Conservation (phyloP, 352 stramenopile genomes). For the Pelagophyceae sp. region DNA sequence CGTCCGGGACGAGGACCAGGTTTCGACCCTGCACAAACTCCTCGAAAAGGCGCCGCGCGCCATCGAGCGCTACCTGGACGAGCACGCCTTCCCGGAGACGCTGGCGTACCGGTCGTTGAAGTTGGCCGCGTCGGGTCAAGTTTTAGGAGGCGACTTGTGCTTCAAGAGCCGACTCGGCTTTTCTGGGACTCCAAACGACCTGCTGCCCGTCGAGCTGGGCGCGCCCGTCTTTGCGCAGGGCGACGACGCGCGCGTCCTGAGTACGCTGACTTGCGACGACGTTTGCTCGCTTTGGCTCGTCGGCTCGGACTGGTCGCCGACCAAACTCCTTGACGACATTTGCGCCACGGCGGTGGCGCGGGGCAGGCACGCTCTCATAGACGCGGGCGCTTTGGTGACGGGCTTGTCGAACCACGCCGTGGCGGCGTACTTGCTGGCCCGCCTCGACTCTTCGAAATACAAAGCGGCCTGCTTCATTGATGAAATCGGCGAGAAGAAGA, state of each 20-base stretch:
- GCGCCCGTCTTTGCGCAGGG: constrained; percentile 95
- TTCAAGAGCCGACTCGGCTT: constrained; percentile 96
- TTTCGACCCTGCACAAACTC: constrained; percentile 83
- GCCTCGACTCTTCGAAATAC: constrained; percentile 43
- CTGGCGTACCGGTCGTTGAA: constrained; percentile 98
- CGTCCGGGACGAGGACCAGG: constrained; percentile 87
- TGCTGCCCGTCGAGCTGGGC: constrained; percentile 97
- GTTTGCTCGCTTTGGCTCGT: constrained; percentile 64
- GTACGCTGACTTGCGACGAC: constrained; percentile 82
- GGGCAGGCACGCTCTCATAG: constrained; percentile 61
- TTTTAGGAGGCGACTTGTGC: constrained; percentile 92
- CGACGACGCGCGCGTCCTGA: constrained; percentile 95
- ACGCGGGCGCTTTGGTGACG: constrained; percentile 77
- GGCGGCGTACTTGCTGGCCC: constrained; percentile 66
- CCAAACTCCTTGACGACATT: constrained; percentile 57
- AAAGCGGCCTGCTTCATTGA: constrained; percentile 73
- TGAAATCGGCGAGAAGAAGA: constrained; percentile 65
- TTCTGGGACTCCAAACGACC: constrained; percentile 94
- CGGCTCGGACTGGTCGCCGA: constrained; percentile 54
- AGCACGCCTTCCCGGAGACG: constrained; percentile 94
- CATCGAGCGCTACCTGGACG: constrained; percentile 94
- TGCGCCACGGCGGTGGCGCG: constrained; percentile 48
- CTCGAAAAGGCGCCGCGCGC: constrained; percentile 82
- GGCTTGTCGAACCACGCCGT: constrained; percentile 76
- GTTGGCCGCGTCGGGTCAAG: constrained; percentile 96